These are phyloP conservation scores for Aquilaria agallochum DNA, from an alignment of 441 rosid genomes.

Conservation along the genomic window DNA sequence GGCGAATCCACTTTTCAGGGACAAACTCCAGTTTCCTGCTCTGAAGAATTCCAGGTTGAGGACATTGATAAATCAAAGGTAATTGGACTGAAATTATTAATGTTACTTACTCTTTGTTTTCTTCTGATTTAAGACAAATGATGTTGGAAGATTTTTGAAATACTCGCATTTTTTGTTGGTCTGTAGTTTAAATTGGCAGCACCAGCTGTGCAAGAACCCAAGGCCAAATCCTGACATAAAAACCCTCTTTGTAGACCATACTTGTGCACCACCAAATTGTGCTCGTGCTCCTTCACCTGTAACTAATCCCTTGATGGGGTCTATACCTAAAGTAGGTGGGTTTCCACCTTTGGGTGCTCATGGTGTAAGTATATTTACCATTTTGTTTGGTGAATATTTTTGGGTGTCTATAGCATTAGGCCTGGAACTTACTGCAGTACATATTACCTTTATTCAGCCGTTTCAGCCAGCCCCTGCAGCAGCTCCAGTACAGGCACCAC, in stretches of 20 bases:
- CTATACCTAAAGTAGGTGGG: conserved; percentile 50
- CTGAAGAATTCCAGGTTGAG: conserved; percentile 71
- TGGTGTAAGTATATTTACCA: conserved; percentile 42
- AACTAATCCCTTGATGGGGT: conserved; percentile 52
- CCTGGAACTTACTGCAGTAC: not conserved
- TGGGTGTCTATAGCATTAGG: conserved; percentile 6
- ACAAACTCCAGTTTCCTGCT: conserved; percentile 75
- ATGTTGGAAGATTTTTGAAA: not conserved
- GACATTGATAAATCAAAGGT: conserved; percentile 41
- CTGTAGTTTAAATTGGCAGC: conserved; percentile 64
- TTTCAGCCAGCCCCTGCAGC: conserved; percentile 32
- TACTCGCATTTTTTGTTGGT: conserved; percentile 9
- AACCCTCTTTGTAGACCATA: conserved; percentile 58
- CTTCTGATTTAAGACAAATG: not conserved
- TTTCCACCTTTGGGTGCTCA: conserved; percentile 53
- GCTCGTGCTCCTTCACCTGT: conserved; percentile 55
- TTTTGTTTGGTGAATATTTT: not conserved
- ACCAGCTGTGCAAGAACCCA: conserved; percentile 63
- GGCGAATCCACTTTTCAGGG: conserved; percentile 81
- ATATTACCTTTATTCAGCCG: conserved; percentile 29
- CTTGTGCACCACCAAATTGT: conserved; percentile 58
- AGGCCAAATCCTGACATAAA: conserved; percentile 64
- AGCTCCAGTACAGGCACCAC: conserved; percentile 41
- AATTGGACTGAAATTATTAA: not conserved
- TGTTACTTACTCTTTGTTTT: not conserved